phyloP scores from a whole-genome alignment of 768 basidiomycete genomes.

The Psilocybe cyanescens region DNA sequence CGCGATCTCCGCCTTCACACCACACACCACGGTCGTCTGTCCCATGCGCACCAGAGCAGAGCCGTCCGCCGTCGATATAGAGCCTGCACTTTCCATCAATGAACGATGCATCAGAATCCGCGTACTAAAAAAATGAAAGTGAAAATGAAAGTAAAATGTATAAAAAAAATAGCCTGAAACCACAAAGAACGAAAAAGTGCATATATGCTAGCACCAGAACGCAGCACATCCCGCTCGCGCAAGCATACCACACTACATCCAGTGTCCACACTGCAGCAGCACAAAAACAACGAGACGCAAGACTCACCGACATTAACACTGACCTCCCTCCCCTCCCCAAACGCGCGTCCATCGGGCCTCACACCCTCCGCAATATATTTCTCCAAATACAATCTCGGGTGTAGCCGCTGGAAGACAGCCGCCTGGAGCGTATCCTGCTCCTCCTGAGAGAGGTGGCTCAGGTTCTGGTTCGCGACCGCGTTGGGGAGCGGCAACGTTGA shows the following conservation, averaged over 20 bases:
- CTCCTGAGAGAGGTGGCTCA: constrained; percentile 24
- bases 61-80: constrained; percentile 92
- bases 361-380: constrained; percentile 79
- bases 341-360: constrained; percentile 83
- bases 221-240: too few species aligned
- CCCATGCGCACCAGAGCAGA: constrained; percentile 92
- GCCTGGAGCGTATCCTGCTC: constrained; percentile 47
- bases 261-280: too few species aligned
- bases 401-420: constrained; percentile 82
- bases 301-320: constrained; percentile 78
- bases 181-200: too few species aligned
- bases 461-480: constrained; percentile 8
- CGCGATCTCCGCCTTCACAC: constrained; percentile 93
- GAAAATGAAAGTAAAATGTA: too few species aligned
- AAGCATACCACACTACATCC: background rate
- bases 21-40: constrained; percentile 94
- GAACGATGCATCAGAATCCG: background rate
- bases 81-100: constrained; percentile 53
- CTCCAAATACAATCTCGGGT: constrained; percentile 87
- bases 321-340: constrained; percentile 72
- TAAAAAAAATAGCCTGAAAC: too few species aligned
- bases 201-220: too few species aligned
- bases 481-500: background rate
- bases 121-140: too few species aligned
- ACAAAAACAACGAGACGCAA: background rate